phyloP scores from a whole-genome alignment of 257 asterid species.

The Ajuga chamaepitys region DNA sequence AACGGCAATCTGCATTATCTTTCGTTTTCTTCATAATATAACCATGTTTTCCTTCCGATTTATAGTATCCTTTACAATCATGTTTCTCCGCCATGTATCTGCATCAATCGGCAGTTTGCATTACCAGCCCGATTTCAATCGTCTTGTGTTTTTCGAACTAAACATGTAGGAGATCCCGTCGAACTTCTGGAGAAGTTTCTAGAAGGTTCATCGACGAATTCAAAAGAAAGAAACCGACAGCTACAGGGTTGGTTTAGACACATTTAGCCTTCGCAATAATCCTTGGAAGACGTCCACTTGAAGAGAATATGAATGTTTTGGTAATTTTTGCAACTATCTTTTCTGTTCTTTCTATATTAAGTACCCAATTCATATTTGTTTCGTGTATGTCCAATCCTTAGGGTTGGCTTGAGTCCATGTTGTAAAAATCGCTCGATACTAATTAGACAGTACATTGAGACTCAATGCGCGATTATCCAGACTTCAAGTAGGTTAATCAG shows the following conservation, averaged over 20 bases:
- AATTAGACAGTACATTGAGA: too few species aligned
- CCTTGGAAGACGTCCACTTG: constrained; percentile 20
- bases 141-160: not conserved
- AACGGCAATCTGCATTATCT: too few species aligned
- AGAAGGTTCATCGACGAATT: constrained; percentile 32
- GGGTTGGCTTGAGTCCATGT: too few species aligned
- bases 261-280: not conserved
- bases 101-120: not conserved
- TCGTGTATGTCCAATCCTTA: too few species aligned
- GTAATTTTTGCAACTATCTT: too few species aligned
- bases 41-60: not conserved
- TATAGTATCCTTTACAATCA: not conserved
- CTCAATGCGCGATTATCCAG: too few species aligned
- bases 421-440: too few species aligned
- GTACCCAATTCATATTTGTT: too few species aligned
- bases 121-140: not conserved
- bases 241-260: constrained; percentile 4
- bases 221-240: constrained; percentile 6
- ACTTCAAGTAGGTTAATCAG: too few species aligned
- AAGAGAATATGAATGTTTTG: too few species aligned
- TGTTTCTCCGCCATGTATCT: not conserved
- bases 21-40: too few species aligned
- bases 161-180: constrained; percentile 52
- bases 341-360: too few species aligned
- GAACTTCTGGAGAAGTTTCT: constrained; percentile 52